These are phyloP conservation scores for Russula brevipes DNA, from an alignment of 768 basidiomycete species.

Conservation along the genomic window DNA sequence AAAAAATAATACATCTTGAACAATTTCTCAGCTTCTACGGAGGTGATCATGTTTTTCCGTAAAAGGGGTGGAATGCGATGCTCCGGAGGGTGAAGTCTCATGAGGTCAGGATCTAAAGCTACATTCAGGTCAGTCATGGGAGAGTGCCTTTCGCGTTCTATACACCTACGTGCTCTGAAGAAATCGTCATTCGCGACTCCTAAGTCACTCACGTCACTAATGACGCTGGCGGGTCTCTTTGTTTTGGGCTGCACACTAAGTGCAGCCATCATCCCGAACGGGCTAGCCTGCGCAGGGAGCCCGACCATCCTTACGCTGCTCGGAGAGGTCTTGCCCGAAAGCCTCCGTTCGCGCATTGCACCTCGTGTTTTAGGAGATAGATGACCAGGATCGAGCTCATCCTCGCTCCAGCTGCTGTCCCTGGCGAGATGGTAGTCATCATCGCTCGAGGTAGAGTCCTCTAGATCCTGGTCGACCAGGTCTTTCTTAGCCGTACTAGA, in stretches of 20 bases:
- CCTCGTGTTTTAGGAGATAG: conserved; percentile 34
- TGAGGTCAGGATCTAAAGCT: conserved; percentile 16
- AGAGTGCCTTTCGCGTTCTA: not conserved
- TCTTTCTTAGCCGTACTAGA: conserved; percentile 46
- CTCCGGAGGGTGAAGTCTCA: conserved; percentile 16
- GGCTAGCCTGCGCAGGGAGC: conserved; percentile 56
- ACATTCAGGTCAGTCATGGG: not conserved
- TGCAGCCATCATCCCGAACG: conserved; percentile 73
- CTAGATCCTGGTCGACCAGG: conserved; percentile 29
- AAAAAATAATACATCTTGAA: conserved; percentile 23
- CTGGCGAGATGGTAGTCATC: conserved; percentile 37
- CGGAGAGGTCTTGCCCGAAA: conserved; percentile 27
- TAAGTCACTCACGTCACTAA: conserved; percentile 29
- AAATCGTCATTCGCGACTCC: conserved; percentile 61
- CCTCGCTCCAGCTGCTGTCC: conserved; percentile 20
- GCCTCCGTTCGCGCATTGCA: conserved; percentile 28
- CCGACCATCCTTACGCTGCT: conserved; percentile 47
- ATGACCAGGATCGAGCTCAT: conserved; percentile 38
- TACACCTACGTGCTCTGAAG: conserved; percentile 44
- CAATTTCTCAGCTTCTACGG: conserved; percentile 23
- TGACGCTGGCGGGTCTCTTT: conserved; percentile 24
- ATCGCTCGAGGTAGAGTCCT: conserved; percentile 33
- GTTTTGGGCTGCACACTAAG: conserved; percentile 41
- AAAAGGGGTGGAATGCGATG: conserved; percentile 21
- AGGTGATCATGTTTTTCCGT: conserved; percentile 24